These are phyloP conservation scores for Apiotrichum gracile DNA, from an alignment of 1,284 basidiomycete species.

Conservation along the genomic window DNA sequence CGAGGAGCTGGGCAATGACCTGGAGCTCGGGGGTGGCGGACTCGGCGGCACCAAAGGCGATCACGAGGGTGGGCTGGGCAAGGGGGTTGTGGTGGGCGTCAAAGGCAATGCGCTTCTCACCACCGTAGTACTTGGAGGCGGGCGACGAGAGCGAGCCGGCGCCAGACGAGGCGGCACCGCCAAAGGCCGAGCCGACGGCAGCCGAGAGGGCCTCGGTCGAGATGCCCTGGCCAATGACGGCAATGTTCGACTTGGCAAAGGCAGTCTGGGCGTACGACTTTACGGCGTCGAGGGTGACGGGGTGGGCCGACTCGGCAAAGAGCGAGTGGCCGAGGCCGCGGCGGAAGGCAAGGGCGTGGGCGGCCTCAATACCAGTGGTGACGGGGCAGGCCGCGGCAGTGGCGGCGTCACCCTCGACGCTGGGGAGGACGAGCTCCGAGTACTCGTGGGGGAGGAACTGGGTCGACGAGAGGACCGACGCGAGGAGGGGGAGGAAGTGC, in stretches of 20 bases:
- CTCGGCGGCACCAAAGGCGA: slow-evolving; percentile 68
- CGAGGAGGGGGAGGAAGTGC: slow-evolving; percentile 80
- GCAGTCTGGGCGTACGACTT: slow-evolving; percentile 64
- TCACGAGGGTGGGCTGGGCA: slow-evolving; percentile 63
- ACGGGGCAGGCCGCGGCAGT: slow-evolving; percentile 60
- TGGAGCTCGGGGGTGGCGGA: slow-evolving; percentile 61
- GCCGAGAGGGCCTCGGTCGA: slow-evolving; percentile 61
- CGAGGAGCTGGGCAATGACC: slow-evolving; percentile 68
- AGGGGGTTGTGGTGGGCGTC: slow-evolving; percentile 54
- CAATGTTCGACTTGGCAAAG: slow-evolving; percentile 71
- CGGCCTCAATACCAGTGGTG: slow-evolving; percentile 60
- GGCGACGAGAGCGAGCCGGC: slow-evolving; percentile 39
- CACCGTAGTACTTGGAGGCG: slow-evolving; percentile 67
- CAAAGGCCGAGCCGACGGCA: slow-evolving; percentile 67
- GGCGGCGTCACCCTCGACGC: slow-evolving; percentile 63
- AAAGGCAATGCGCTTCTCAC: slow-evolving; percentile 64
- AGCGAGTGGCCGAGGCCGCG: slow-evolving; percentile 80
- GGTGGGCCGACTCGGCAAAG: slow-evolving; percentile 65
- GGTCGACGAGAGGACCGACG: slow-evolving; percentile 72
- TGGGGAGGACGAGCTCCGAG: slow-evolving; percentile 74
- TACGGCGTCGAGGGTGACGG: slow-evolving; percentile 61
- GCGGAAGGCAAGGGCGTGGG: slow-evolving; percentile 85
- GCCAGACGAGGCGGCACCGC: slow-evolving; percentile 38
- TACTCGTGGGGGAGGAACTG: slow-evolving; percentile 82
- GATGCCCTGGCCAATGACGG: slow-evolving; percentile 80